These are phyloP conservation scores for Ophiocordyceps camponoti-leonardi DNA, from an alignment of 2,329 filamentous ascomycete species.

Conservation along the genomic window DNA sequence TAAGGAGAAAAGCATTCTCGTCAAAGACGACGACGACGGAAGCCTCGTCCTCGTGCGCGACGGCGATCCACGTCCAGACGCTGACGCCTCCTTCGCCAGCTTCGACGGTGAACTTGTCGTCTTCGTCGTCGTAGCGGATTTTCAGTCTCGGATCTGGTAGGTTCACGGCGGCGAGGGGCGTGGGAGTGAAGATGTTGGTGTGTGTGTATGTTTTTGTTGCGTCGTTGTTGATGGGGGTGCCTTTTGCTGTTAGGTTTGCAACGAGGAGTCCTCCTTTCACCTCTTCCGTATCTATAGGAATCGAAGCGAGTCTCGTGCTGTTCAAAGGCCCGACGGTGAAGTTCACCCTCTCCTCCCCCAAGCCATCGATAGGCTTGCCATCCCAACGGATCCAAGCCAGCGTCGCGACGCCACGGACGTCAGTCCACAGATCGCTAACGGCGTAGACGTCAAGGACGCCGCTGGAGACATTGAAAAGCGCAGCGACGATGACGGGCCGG, in stretches of 20 bases:
- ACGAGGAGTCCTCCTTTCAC: not conserved
- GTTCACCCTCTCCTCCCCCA: not conserved
- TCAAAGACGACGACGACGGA: not conserved
- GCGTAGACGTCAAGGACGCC: not conserved
- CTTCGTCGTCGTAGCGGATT: not conserved
- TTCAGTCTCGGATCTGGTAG: not conserved
- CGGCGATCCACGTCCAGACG: not conserved
- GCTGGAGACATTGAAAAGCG: constrained; percentile 35
- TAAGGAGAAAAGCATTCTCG: not conserved
- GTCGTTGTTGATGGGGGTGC: not conserved
- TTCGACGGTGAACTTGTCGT: not conserved
- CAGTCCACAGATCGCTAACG: not conserved
- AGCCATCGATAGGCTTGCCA: too few species aligned
- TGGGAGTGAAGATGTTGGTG: not conserved
- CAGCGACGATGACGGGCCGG: constrained; percentile 38
- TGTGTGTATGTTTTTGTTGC: not conserved
- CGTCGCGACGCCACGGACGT: not conserved
- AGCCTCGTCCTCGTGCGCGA: not conserved
- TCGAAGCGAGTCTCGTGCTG: too few species aligned
- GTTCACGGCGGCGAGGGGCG: not conserved
- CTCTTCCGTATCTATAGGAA: too few species aligned
- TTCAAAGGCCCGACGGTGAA: not conserved
- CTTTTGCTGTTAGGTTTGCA: not conserved
- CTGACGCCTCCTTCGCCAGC: not conserved
- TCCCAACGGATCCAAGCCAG: not conserved